A percentile compares a stretch with the other conserved stretches of the same genome.
Evolutionary conservation across 257 asterid genomes (phyloP).

Genomic region (Hygrophila difformis): DNA sequence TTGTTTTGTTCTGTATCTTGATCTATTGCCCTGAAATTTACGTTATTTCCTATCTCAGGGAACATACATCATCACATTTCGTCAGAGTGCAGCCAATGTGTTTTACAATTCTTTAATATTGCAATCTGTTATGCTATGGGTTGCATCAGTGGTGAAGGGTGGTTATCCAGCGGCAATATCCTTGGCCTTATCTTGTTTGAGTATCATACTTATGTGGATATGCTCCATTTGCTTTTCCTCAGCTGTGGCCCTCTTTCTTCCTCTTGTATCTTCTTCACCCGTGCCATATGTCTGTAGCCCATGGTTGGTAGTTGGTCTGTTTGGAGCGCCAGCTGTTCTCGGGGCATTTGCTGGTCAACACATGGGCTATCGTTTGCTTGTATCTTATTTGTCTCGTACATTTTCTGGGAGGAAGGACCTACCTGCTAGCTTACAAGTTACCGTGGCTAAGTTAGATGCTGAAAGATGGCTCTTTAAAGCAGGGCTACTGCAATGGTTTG

Average conservation of each 20-base stretch:
- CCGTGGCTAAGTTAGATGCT: slow-evolving; percentile 76
- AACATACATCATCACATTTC: slow-evolving; percentile 64
- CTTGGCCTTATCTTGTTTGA: slow-evolving; percentile 47
- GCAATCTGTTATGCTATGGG: slow-evolving; percentile 79
- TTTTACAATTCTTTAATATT: slow-evolving; percentile 71
- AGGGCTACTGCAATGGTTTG: slow-evolving; percentile 80
- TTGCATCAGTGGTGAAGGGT: slow-evolving; percentile 60
- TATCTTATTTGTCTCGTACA: slow-evolving; percentile 36
- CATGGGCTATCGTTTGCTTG: slow-evolving; percentile 51
- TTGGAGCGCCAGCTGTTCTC: slow-evolving; percentile 83
- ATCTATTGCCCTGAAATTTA: slow-evolving; percentile 12
- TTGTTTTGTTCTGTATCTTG: background rate
- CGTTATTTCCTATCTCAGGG: slow-evolving; percentile 48
- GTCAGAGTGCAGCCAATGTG: slow-evolving; percentile 65
- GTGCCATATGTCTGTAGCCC: slow-evolving; percentile 79
- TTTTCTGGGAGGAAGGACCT: slow-evolving; percentile 33
- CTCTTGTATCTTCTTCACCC: slow-evolving; percentile 61
- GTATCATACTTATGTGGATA: slow-evolving; percentile 78
- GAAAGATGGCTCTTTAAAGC: slow-evolving; percentile 94
- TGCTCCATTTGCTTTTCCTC: slow-evolving; percentile 48
- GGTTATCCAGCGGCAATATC: slow-evolving; percentile 65
- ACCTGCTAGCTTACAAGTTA: slow-evolving; percentile 35
- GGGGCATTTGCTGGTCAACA: slow-evolving; percentile 93
- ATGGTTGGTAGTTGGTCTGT: slow-evolving; percentile 67
- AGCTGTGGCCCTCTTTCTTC: slow-evolving; percentile 52